These are phyloP conservation scores for Boletus sp. DNA, from an alignment of 768 basidiomycete species.

Conservation along the genomic window DNA sequence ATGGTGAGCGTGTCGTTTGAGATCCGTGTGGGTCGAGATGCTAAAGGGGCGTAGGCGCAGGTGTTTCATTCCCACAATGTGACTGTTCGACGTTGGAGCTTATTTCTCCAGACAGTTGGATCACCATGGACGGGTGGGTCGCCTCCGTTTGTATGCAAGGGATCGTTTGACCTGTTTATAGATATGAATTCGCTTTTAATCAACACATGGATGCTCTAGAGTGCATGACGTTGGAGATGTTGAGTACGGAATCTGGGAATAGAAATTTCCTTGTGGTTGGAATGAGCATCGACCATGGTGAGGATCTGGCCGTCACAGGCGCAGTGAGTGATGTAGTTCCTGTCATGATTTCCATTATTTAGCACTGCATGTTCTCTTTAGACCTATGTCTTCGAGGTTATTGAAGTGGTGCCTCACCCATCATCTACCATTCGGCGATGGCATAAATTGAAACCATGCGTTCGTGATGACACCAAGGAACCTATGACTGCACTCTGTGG, in stretches of 20 bases:
- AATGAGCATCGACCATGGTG: slow-evolving; percentile 90
- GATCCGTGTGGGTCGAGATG: slow-evolving; percentile 4
- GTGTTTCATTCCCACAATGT: slow-evolving; percentile 64
- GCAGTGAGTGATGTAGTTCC: slow-evolving; percentile 60
- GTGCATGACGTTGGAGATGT: slow-evolving; percentile 83
- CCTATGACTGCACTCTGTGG: slow-evolving; percentile 89
- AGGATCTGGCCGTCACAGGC: slow-evolving; percentile 91
- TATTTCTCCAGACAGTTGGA: slow-evolving; percentile 84
- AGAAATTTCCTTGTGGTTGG: slow-evolving; percentile 94
- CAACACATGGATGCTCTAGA: slow-evolving; percentile 87
- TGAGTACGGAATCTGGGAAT: slow-evolving; percentile 75
- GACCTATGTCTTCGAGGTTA: slow-evolving; percentile 96
- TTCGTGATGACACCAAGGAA: slow-evolving; percentile 90
- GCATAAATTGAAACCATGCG: slow-evolving; percentile 78
- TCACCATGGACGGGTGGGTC: slow-evolving; percentile 87
- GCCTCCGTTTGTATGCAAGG: neutral
- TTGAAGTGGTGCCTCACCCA: slow-evolving; percentile 80
- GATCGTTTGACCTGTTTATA: slow-evolving; percentile 31
- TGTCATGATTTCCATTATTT: neutral
- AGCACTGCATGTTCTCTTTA: slow-evolving; percentile 31
- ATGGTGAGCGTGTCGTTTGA: slow-evolving; percentile 44
- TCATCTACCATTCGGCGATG: slow-evolving; percentile 58
- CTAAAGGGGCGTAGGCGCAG: slow-evolving; percentile 46
- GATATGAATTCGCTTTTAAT: slow-evolving; percentile 94
- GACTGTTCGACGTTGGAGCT: slow-evolving; percentile 89